Evolutionary conservation across 2,329 filamentous ascomycete species (phyloP).

Genomic region (Pseudogymnoascus sp.): DNA sequence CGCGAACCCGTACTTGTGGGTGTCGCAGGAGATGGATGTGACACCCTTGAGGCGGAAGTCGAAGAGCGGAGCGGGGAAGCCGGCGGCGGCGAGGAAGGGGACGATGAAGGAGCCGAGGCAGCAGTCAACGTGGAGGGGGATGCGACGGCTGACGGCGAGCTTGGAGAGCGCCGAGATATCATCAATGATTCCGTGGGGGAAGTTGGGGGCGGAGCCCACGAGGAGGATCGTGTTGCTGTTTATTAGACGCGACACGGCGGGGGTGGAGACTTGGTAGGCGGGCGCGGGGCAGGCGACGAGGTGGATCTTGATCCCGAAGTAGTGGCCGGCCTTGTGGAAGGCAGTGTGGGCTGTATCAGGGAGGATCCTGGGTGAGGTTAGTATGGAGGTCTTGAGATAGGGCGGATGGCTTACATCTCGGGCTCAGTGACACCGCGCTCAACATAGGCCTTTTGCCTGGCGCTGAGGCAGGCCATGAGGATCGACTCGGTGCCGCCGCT

Average conservation of each 20-base stretch:
- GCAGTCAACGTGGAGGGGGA: constrained; percentile 94
- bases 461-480: constrained; percentile 86
- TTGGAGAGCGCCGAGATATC: constrained; percentile 81
- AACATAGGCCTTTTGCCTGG: constrained; percentile 76
- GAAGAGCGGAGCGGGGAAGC: constrained; percentile 80
- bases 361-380: constrained; percentile 60
- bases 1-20: constrained; percentile 98
- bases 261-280: constrained; percentile 72
- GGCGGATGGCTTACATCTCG: constrained; percentile 63
- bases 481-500: constrained; percentile 95
- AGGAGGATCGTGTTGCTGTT: constrained; percentile 92
- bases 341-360: constrained; percentile 92
- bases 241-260: constrained; percentile 72
- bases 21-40: constrained; percentile 92
- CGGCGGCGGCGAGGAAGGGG: constrained; percentile 85
- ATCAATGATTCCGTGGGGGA: constrained; percentile 96
- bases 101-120: constrained; percentile 94
- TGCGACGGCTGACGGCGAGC: constrained; percentile 67
- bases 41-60: constrained; percentile 93
- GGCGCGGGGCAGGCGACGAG: constrained; percentile 81
- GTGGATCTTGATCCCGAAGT: constrained; percentile 95
- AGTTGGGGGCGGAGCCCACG: constrained; percentile 93
- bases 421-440: constrained; percentile 87
- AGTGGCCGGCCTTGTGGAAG: constrained; percentile 88
- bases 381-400: constrained; percentile 13